These are phyloP conservation scores for Cladochytrium replicatum DNA, from an alignment of 192 early-diverging fungal genomes.

Conservation along the genomic window DNA sequence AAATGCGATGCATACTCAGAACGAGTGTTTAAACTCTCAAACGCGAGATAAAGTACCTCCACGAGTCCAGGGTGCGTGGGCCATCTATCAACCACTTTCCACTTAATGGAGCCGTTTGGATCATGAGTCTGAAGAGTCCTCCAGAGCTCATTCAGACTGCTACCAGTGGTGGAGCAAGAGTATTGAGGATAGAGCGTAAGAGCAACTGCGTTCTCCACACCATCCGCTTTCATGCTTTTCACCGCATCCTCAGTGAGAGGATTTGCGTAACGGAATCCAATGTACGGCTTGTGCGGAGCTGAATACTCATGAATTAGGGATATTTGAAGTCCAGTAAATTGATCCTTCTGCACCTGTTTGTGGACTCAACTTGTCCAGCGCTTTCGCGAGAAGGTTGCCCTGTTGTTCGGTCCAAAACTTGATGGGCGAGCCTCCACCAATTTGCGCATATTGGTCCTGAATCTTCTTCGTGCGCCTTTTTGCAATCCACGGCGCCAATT, in stretches of 20 bases:
- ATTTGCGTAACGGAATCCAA: slow-evolving; percentile 84
- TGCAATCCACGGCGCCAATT: slow-evolving; percentile 65
- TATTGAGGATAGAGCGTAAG: slow-evolving; percentile 95
- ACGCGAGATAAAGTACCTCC: slow-evolving; percentile 37
- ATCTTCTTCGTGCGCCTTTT: slow-evolving; percentile 75
- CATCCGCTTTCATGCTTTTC: slow-evolving; percentile 68
- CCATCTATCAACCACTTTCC: slow-evolving; percentile 97
- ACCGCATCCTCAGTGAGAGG: slow-evolving; percentile 70
- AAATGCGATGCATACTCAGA: too few relatives aligned
- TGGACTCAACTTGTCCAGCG: slow-evolving; percentile 64
- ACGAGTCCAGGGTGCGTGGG: slow-evolving; percentile 78
- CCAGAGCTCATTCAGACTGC: slow-evolving; percentile 82
- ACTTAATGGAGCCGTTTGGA: slow-evolving; percentile 56
- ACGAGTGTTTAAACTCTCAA: too few relatives aligned
- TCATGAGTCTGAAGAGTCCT: slow-evolving; percentile 50
- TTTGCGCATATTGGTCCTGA: slow-evolving; percentile 78
- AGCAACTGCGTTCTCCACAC: slow-evolving; percentile 74
- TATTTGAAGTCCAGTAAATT: slow-evolving; percentile 2
- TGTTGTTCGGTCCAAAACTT: slow-evolving; percentile 80
- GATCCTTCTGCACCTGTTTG: slow-evolving; percentile 58
- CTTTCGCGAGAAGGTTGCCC: slow-evolving; percentile 63
- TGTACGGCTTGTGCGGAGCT: slow-evolving; percentile 85
- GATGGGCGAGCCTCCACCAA: slow-evolving; percentile 94
- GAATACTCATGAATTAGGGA: slow-evolving; percentile 4
- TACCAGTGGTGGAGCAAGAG: slow-evolving; percentile 88